A percentile compares a stretch with the other conserved stretches of the same genome.
phyloP scores from a whole-genome alignment of 108 stramenopile species.

The Mediolabrus comicus region DNA sequence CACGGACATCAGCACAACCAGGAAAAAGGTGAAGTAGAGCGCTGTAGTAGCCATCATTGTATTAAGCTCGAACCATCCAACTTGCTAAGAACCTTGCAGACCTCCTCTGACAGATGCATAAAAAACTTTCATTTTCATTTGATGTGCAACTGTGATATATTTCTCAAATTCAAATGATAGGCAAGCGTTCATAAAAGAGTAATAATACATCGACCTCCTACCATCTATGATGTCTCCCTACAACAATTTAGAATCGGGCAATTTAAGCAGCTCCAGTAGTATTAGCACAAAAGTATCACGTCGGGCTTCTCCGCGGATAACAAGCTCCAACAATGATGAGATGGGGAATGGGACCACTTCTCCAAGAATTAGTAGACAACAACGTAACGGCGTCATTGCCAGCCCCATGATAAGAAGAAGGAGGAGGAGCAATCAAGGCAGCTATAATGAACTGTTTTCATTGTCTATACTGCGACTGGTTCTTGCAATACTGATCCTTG shows the following conservation, averaged over 20 bases:
- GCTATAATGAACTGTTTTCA: not conserved
- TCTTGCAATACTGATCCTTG: not conserved
- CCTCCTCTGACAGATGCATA: too few relatives aligned
- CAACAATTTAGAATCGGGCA: not conserved
- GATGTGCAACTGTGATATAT: too few relatives aligned
- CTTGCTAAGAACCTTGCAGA: too few relatives aligned
- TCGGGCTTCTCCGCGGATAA: not conserved
- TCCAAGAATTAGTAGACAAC: not conserved
- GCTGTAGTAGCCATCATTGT: too few relatives aligned
- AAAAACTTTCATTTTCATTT: too few relatives aligned
- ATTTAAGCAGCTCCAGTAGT: not conserved
- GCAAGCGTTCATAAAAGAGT: too few relatives aligned
- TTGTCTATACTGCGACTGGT: not conserved
- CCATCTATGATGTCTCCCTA: not conserved
- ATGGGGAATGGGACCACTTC: not conserved
- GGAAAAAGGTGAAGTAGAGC: too few relatives aligned
- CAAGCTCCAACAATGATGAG: not conserved
- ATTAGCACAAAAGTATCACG: not conserved
- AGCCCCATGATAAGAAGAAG: not conserved
- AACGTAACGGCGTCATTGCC: not conserved
- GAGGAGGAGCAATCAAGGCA: not conserved
- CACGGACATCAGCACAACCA: too few relatives aligned
- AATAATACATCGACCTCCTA: too few relatives aligned
- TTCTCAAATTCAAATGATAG: too few relatives aligned
- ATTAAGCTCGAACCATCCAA: too few relatives aligned